These are phyloP conservation scores for Alternaria angustiovoidea DNA, from an alignment of 2,329 filamentous ascomycete genomes.

Conservation along the genomic window DNA sequence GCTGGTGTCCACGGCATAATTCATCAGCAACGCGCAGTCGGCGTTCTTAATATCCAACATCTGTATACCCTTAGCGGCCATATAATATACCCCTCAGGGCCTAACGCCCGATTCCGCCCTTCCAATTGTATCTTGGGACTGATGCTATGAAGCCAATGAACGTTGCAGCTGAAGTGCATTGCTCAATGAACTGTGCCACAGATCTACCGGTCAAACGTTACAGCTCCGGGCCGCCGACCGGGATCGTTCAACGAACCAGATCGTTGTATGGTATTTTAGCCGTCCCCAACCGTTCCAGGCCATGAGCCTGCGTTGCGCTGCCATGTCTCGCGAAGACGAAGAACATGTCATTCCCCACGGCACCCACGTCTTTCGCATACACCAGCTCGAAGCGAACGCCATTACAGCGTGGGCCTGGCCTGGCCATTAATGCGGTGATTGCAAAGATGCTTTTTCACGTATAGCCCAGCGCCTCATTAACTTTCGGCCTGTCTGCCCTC, in stretches of 20 bases:
- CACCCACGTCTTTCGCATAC: not conserved
- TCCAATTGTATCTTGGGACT: conserved; percentile 1
- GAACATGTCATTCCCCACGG: not conserved
- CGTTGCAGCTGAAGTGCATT: not conserved
- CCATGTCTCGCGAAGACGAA: not conserved
- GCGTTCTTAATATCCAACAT: conserved; percentile 11
- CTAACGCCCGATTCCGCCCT: conserved; percentile 11
- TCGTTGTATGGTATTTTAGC: conserved; percentile 11
- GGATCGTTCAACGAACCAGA: conserved; percentile 13
- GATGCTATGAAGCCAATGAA: conserved; percentile 1
- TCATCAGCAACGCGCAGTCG: not conserved
- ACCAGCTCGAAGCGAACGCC: not conserved
- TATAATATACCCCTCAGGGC: conserved; percentile 8
- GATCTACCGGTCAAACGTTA: conserved; percentile 18
- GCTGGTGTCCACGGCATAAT: conserved; percentile 3
- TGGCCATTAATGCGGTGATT: not conserved
- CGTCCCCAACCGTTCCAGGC: conserved; percentile 4
- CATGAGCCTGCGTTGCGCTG: not conserved
- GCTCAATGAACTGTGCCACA: conserved; percentile 10
- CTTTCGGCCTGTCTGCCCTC: not conserved
- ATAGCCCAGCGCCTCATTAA: not conserved
- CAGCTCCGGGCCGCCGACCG: conserved; percentile 12
- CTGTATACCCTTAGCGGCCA: conserved; percentile 8
- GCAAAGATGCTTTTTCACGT: not conserved
- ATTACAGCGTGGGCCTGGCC: not conserved